Percentiles rank a stretch among this genome's conserved stretches.
These are phyloP conservation scores for Asterophora parasitica DNA, from an alignment of 768 basidiomycete genomes.

Conservation along the genomic window DNA sequence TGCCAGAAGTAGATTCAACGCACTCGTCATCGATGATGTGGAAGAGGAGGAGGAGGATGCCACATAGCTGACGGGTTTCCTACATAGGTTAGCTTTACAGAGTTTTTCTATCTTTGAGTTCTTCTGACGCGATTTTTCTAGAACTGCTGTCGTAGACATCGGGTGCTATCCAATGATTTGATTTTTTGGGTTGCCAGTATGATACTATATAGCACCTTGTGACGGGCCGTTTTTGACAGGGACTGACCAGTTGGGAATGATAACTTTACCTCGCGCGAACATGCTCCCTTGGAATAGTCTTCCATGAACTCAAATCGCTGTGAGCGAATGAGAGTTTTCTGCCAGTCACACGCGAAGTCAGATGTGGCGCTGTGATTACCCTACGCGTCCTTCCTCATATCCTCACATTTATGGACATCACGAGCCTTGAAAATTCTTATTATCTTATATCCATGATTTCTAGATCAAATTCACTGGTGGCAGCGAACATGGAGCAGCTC, in stretches of 20 bases:
- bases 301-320: too few relatives aligned
- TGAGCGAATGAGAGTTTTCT: too few relatives aligned
- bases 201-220: background rate
- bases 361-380: too few relatives aligned
- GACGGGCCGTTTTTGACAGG: background rate
- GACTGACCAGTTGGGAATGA: too few relatives aligned
- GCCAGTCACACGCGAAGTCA: too few relatives aligned
- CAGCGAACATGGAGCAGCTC: too few relatives aligned
- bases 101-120: background rate
- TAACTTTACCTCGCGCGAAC: too few relatives aligned
- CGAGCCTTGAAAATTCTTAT: background rate
- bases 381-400: too few relatives aligned
- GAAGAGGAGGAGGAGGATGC: conserved; percentile 12
- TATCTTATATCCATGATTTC: too few relatives aligned
- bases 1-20: conserved; percentile 34
- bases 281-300: background rate
- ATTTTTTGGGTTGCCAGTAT: background rate
- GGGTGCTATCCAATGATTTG: background rate
- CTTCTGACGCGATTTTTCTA: background rate
- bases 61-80: background rate
- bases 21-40: conserved; percentile 32
- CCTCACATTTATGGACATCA: background rate
- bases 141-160: background rate
- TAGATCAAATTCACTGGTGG: too few relatives aligned
- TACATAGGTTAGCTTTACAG: background rate